Percentiles rank a stretch among this genome's conserved stretches.
These are phyloP conservation scores for Combretum micranthum DNA, from an alignment of 345 rosid species.

Conservation along the genomic window DNA sequence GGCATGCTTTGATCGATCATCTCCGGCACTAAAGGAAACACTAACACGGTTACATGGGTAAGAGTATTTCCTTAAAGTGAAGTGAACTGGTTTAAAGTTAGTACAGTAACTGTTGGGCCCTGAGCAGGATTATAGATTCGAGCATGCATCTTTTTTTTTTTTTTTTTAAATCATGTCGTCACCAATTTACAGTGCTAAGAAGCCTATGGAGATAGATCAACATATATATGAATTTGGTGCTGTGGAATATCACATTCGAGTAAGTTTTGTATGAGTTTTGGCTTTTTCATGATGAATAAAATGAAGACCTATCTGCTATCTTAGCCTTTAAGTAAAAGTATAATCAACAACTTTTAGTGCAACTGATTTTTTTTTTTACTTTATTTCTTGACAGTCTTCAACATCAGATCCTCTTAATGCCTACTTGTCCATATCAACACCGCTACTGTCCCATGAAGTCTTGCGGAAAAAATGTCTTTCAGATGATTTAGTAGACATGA, in stretches of 20 bases:
- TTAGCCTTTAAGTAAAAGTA: too few relatives aligned
- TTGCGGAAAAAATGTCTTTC: conserved; percentile 34
- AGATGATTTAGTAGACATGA: conserved; percentile 25
- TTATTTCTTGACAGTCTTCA: conserved; percentile 43
- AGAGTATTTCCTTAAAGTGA: conserved; percentile 3
- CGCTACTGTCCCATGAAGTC: conserved; percentile 47
- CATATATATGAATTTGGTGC: conserved; percentile 70
- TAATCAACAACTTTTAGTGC: too few relatives aligned
- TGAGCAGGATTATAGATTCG: neutral
- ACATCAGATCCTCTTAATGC: conserved; percentile 38
- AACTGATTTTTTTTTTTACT: neutral
- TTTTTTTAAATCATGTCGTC: neutral
- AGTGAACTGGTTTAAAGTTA: too few relatives aligned
- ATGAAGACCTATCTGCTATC: too few relatives aligned
- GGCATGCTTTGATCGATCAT: conserved; percentile 47
- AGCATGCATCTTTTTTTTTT: neutral
- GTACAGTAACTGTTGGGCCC: too few relatives aligned
- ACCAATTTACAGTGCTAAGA: conserved; percentile 43
- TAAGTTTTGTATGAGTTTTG: conserved; percentile 9
- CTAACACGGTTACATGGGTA: conserved; percentile 38
- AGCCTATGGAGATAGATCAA: conserved; percentile 62
- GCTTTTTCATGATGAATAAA: neutral
- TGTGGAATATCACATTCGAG: conserved; percentile 75
- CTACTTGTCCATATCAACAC: conserved; percentile 55
- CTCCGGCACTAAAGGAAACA: conserved; percentile 44